Base-by-base conservation (phyloP, 306 rosid genomes). In the Geum urbanum region DNA sequence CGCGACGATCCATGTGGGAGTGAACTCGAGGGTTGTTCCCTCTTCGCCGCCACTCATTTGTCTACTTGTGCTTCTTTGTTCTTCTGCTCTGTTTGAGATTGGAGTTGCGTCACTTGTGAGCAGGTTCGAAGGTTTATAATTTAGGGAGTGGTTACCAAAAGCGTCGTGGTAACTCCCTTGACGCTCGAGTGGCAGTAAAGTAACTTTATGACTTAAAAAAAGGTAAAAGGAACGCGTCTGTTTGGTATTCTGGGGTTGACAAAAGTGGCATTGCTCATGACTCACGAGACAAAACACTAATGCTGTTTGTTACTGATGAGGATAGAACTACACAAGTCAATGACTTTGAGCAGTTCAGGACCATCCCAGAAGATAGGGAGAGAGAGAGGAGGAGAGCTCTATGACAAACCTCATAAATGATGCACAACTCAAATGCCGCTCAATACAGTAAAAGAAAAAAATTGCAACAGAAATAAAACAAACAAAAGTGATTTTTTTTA, bases 1-100 rank as follows among this genome's bases (percentile, higher is more conserved):
- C 1, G 96, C 97, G 0, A 94, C 97, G 0, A 94, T 82, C 96
- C 97, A 94, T 3, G 97, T 94, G 0, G 98, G 97, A 1, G 96
- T 94, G 79, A 49, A 90, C 85, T 90, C 92, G 0, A 94, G 74
- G 41, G 79, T 58, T 0, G 45, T 66, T n/a, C 60, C 91, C 68
- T 74, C 97, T 9, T 45, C 73, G 1, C 71, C 94, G 2, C 91
- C 89, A 61, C 73, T 45, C 98, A 92, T 92, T 15, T 7, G n/a
- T 59, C 13, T 6, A 3, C 35, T 16, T 12, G 0, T 8, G 4
- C 0, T 6, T 14, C 13, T 20, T 50, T 16, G 53, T 8, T 5
- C 58, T 70, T 18, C 56, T 19, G 20, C 4, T 32, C 37, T 32
- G 37, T 32, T 32, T 32, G 37, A 32, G 37, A 32, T 2, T 3